A percentile compares a stretch with the other conserved stretches of the same genome.
These are phyloP conservation scores for Saccharomycopsis sp. DNA, from an alignment of 805 yeast species.

Conservation along the genomic window DNA sequence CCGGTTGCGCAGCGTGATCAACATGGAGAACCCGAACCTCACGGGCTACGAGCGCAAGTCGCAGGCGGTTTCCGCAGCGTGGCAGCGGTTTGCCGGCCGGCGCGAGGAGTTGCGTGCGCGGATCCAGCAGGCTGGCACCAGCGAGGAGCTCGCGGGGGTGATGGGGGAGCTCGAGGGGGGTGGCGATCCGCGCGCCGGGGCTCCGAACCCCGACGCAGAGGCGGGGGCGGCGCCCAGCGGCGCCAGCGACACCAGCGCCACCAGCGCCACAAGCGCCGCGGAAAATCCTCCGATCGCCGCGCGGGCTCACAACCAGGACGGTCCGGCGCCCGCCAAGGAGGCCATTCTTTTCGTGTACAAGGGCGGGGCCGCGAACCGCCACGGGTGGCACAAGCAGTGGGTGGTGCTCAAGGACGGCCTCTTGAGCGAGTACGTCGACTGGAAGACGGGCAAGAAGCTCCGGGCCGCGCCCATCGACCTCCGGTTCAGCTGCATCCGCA, in stretches of 20 bases:
- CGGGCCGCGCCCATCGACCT: conserved; percentile 65
- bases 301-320: not conserved
- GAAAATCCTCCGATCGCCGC: not conserved
- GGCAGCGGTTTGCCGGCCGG: not conserved
- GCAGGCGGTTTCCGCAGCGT: not conserved
- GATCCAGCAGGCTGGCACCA: not conserved
- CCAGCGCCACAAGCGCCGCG: conserved; percentile 1
- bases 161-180: not conserved
- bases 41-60: not conserved
- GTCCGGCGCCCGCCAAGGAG: conserved; percentile 20
- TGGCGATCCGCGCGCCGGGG: too few relatives aligned
- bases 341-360: conserved; percentile 48
- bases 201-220: too few relatives aligned
- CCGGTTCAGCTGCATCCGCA: conserved; percentile 57
- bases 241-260: not conserved
- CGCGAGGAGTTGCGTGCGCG: not conserved
- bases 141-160: not conserved
- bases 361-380: conserved; percentile 49
- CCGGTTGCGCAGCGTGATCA: not conserved
- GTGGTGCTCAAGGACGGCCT: conserved; percentile 65
- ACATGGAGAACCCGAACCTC: not conserved
- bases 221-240: too few relatives aligned
- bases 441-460: conserved; percentile 62
- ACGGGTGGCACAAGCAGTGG: conserved; percentile 88
- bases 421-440: conserved; percentile 66